A percentile compares a stretch with the other conserved stretches of the same genome.
phyloP scores from a whole-genome alignment of 768 basidiomycete species.

The Leccinum variicolor region DNA sequence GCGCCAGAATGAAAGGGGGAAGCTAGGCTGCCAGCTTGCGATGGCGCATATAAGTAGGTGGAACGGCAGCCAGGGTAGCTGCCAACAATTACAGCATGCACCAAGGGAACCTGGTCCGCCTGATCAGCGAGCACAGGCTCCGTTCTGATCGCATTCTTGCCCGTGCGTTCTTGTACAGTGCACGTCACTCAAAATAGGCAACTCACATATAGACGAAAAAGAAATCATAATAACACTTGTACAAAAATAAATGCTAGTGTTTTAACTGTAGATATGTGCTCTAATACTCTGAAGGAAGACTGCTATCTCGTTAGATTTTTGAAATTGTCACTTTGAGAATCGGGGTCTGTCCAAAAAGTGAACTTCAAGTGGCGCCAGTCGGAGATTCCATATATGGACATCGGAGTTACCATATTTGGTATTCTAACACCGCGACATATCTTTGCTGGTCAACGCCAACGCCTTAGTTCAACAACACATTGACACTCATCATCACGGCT shows the following conservation, averaged over 20 bases:
- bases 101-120: not conserved
- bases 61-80: not conserved
- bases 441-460: not conserved
- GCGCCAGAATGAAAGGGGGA: slow-evolving; percentile 8
- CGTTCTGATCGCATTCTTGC: not conserved
- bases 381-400: not conserved
- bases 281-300: not conserved
- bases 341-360: not conserved
- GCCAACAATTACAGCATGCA: slow-evolving; percentile 5
- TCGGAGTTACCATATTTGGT: not conserved
- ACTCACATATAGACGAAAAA: not conserved
- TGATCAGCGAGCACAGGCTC: not conserved
- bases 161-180: not conserved
- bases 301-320: not conserved
- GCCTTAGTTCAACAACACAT: not conserved
- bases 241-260: not conserved
- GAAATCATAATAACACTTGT: not conserved
- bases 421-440: too few species aligned
- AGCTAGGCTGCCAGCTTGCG: not conserved
- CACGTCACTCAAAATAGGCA: slow-evolving; percentile 1
- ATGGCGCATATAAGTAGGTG: not conserved
- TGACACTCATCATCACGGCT: not conserved
- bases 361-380: not conserved
- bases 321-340: not conserved
- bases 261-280: not conserved